Base-by-base conservation (phyloP, 495 filamentous ascomycete genomes). In the Darksidea phi region DNA sequence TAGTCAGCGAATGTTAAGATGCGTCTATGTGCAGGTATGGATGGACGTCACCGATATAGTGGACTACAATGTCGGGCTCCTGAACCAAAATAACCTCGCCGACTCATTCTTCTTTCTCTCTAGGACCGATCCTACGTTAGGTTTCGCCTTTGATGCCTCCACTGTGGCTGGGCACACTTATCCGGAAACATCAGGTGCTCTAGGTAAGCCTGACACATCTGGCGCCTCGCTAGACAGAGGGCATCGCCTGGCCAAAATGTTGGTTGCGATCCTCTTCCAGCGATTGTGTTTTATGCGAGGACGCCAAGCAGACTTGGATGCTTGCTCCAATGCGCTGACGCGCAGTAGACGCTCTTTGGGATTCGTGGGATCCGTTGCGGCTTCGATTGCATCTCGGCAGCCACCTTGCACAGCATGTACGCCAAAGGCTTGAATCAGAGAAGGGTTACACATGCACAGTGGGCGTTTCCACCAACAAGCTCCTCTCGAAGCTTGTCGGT, bases 21-120 rank as follows among this genome's bases (percentile, higher is more conserved):
- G 10, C 4, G 10, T 32, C 28, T 4, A 32, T 32, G 28, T 32
- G 28, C 28, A 83, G 76, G 80, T 86, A 8, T 89, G 81, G 61
- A 74, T 88, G 66, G 91, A 97, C 66, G 87, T 91, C 24, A 90
- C 89, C 17, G 91, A 96, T 64, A 84, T 96, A 61, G 76, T 96
- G 42, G 79, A 85, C 34, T 93, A 90, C 74, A 97, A 96, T 58
- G 54, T 84, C 36, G 80, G 77, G 20, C 69, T 90, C 12, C 71
- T 95, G 17, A 96, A 95, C 67, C 68, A 50, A 15, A 77, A 87
- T 74, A 77, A 87, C 58, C 71, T 91, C 48, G 57, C 48, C 0
- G 70, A 83, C 58, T 88, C 91, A 0, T 97, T 88, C 73, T 96
- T 97, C 67, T 82, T 87, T 63, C 79, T 95, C n/a, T 84, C 88